These are phyloP conservation scores for Coniochaeta prunicola DNA, from an alignment of 2,329 filamentous ascomycete genomes.

Conservation along the genomic window DNA sequence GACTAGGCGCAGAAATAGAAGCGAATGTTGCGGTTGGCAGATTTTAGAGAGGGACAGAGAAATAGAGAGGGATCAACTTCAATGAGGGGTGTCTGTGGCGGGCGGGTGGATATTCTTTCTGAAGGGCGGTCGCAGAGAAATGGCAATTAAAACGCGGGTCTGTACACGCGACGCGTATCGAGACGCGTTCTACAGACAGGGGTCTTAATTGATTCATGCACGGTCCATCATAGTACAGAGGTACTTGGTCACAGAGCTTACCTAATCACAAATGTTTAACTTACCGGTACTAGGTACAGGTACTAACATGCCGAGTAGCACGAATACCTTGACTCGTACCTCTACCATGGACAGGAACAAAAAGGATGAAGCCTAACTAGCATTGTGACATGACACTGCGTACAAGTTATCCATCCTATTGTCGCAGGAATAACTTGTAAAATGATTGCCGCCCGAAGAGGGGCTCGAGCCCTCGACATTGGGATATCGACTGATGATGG, in stretches of 20 bases:
- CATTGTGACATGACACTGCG: too few relatives aligned
- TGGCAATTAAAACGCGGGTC: slow-evolving; percentile 1
- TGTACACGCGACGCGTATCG: background rate
- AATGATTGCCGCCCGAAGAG: background rate
- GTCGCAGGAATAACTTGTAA: background rate
- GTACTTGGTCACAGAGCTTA: background rate
- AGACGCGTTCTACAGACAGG: background rate
- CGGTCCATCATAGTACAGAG: background rate
- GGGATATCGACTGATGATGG: background rate
- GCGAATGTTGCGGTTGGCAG: background rate
- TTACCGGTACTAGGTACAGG: too few relatives aligned
- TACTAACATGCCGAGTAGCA: too few relatives aligned
- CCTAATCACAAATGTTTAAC: too few relatives aligned
- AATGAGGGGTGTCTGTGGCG: background rate
- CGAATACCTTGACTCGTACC: too few relatives aligned
- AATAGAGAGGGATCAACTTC: background rate
- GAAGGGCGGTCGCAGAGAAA: background rate
- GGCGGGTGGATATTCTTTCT: background rate
- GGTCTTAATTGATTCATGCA: slow-evolving; percentile 1
- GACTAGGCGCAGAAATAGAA: too few relatives aligned
- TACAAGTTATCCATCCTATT: too few relatives aligned
- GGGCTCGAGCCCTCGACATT: slow-evolving; percentile 4
- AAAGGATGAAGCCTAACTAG: too few relatives aligned
- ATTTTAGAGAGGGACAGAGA: background rate
- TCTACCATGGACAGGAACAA: too few relatives aligned